Evolutionary conservation across 495 filamentous ascomycete genomes (phyloP).

Genomic region (Penicillium parvum): DNA sequence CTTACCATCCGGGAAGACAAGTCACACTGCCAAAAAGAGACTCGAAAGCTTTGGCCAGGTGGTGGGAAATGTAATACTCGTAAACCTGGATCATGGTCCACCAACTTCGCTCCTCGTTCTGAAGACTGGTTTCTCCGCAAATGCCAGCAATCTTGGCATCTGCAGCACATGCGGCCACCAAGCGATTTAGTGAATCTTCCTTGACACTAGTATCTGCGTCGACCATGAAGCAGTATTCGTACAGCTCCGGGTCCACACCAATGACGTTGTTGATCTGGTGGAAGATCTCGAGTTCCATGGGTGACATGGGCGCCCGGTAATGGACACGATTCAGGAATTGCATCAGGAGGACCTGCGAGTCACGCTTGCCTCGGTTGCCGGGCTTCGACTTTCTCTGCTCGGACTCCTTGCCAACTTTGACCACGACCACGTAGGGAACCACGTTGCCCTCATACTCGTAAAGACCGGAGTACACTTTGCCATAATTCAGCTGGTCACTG

Average conservation of each 20-base stretch:
- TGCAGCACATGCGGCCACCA: constrained; percentile 89
- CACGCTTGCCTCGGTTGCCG: constrained; percentile 96
- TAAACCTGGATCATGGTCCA: constrained; percentile 99
- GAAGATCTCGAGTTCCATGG: constrained; percentile 95
- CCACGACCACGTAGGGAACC: constrained; percentile 90
- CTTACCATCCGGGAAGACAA: constrained; percentile 97
- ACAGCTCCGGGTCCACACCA: constrained; percentile 93
- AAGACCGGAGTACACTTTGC: constrained; percentile 96
- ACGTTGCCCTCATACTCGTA: constrained; percentile 98
- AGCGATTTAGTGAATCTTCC: constrained; percentile 85
- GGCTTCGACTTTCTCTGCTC: constrained; percentile 90
- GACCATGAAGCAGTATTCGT: constrained; percentile 96
- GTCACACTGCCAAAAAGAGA: constrained; percentile 93
- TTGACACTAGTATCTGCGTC: constrained; percentile 95
- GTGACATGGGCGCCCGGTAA: constrained; percentile 87
- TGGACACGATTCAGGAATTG: constrained; percentile 97
- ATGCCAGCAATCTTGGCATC: constrained; percentile 96
- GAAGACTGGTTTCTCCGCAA: constrained; percentile 93
- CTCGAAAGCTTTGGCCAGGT: constrained; percentile 91
- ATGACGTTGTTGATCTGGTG: constrained; percentile 99
- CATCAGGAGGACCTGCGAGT: constrained; percentile 80
- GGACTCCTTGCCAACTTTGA: constrained; percentile 95
- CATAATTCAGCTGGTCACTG: constrained; percentile 93
- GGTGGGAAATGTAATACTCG: constrained; percentile 96
- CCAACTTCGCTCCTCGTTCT: constrained; percentile 92